A percentile compares a stretch with the other conserved stretches of the same genome.
Evolutionary conservation across 129 eudicot species (phyloP).

Genomic region (Pittosporum tobira): DNA sequence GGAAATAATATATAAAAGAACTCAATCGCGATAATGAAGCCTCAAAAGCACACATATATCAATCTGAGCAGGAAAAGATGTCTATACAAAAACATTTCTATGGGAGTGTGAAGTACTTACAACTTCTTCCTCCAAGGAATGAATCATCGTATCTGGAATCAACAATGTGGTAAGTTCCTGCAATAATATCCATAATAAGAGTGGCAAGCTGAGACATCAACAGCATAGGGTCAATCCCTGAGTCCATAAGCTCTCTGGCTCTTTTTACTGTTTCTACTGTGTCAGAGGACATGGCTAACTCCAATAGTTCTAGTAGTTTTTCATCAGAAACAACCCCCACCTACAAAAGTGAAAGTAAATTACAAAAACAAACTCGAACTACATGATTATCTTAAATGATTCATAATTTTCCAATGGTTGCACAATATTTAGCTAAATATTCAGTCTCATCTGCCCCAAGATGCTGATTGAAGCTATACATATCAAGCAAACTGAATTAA

Average conservation of each 20-base stretch:
- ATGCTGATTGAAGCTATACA: not conserved
- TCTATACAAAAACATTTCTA: not conserved
- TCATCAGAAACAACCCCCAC: constrained; percentile 89
- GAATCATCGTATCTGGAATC: constrained; percentile 44
- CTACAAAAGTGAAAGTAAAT: constrained; percentile 22
- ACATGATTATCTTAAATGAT: not conserved
- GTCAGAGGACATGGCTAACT: constrained; percentile 82
- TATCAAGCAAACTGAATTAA: constrained; percentile 5
- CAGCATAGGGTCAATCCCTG: constrained; percentile 77
- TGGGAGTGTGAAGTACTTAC: constrained; percentile 37
- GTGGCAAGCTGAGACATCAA: constrained; percentile 79
- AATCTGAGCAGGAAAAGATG: not conserved
- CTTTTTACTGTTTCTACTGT: constrained; percentile 84
- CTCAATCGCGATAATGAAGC: constrained; percentile 2
- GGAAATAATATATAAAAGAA: not conserved
- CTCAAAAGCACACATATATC: not conserved
- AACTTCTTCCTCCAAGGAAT: constrained; percentile 60
- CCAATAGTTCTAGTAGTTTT: constrained; percentile 70
- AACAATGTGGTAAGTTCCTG: constrained; percentile 62
- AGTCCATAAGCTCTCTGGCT: constrained; percentile 80
- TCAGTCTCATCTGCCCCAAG: too few species aligned
- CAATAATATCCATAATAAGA: constrained; percentile 84
- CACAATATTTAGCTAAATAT: too few species aligned
- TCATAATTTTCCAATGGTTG: not conserved
- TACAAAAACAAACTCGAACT: not conserved